Evolutionary conservation across 2,329 filamentous ascomycete genomes (phyloP).

Genomic region (Beauveria sp.): DNA sequence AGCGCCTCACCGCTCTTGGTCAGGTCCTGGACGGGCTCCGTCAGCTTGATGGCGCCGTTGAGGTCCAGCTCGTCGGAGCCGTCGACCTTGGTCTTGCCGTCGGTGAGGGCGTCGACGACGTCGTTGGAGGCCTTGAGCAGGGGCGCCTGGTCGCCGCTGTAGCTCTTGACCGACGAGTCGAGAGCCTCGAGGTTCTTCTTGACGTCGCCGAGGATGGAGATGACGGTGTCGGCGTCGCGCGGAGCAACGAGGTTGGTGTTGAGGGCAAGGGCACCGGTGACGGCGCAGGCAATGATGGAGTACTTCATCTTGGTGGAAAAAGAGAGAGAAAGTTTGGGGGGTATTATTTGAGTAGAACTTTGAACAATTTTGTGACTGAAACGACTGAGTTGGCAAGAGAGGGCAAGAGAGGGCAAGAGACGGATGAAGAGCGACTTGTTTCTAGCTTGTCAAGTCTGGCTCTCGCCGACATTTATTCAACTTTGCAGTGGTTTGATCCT

Average conservation of each 20-base stretch:
- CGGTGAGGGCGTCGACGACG: not conserved
- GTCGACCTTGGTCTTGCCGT: conserved; percentile 9
- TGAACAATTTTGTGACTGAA: not conserved
- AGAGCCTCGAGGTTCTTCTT: conserved; percentile 4
- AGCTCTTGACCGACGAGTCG: not conserved
- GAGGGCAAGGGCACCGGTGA: conserved; percentile 1
- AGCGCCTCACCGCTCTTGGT: not conserved
- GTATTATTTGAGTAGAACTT: not conserved
- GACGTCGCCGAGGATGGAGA: not conserved
- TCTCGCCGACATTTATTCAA: not conserved
- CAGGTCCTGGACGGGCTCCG: conserved; percentile 4
- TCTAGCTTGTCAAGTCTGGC: not conserved
- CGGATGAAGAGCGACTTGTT: not conserved
- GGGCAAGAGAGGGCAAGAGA: not conserved
- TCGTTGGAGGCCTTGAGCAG: conserved; percentile 8
- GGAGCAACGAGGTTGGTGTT: not conserved
- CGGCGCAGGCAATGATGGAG: not conserved
- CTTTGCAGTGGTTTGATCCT: too few relatives aligned
- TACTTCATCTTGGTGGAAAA: not conserved
- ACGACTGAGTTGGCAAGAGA: not conserved
- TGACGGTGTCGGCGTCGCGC: not conserved
- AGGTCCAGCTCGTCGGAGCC: not conserved
- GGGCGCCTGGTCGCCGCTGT: not conserved
- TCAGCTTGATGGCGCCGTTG: conserved; percentile 7
- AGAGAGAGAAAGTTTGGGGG: too few relatives aligned